Conservation (phyloP, 2,329 filamentous ascomycete genomes). For the Colletotrichum cordylinicola region DNA sequence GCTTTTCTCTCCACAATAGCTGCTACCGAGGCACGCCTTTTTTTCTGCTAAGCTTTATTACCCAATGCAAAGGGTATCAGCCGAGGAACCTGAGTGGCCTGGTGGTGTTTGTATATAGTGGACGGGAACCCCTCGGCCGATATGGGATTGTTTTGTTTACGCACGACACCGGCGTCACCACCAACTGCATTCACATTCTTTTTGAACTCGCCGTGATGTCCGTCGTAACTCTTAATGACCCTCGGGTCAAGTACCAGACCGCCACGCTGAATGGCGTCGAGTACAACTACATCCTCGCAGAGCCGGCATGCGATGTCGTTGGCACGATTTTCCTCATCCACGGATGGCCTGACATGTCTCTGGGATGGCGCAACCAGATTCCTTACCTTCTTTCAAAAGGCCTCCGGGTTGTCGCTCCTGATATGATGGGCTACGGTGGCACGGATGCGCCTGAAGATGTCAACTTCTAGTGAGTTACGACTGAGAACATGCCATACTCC, state of each 20-base stretch:
- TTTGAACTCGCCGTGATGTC: background rate
- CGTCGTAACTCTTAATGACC: background rate
- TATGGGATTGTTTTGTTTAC: background rate
- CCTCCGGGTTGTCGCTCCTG: slow-evolving; percentile 75
- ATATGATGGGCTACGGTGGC: slow-evolving; percentile 79
- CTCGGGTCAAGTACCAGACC: background rate
- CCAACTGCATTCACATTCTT: background rate
- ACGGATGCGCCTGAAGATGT: slow-evolving; percentile 64
- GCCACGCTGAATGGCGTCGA: slow-evolving; percentile 50
- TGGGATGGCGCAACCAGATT: slow-evolving; percentile 84
- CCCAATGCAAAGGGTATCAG: background rate
- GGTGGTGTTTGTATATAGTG: background rate
- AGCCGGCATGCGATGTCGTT: slow-evolving; percentile 39
- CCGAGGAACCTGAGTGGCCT: background rate
- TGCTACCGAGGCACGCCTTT: background rate
- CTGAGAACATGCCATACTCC: background rate
- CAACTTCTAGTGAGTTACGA: background rate
- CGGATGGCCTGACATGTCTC: slow-evolving; percentile 76
- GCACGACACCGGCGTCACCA: background rate
- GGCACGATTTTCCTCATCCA: slow-evolving; percentile 57
- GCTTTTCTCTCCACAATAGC: background rate
- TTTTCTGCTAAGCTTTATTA: background rate
- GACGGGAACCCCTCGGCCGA: background rate
- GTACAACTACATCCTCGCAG: slow-evolving; percentile 65
- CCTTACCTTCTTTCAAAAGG: slow-evolving; percentile 70